These are phyloP conservation scores for Blastobotrys malaysiensis DNA, from an alignment of 1,139 yeast species.

Conservation along the genomic window DNA sequence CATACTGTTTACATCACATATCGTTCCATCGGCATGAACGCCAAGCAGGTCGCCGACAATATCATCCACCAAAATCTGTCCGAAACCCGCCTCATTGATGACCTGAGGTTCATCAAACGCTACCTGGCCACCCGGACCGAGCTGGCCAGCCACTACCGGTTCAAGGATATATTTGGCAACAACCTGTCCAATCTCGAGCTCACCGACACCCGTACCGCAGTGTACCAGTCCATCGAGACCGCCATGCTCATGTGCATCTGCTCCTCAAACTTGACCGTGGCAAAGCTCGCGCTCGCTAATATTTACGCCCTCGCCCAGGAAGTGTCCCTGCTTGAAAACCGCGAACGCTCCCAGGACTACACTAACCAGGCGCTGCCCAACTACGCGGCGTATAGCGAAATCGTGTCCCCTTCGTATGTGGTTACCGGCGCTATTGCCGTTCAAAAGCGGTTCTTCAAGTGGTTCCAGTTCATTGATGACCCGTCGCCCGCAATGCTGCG, in stretches of 20 bases:
- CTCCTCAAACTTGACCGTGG: conserved; percentile 54
- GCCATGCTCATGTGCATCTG: conserved; percentile 47
- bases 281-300: conserved; percentile 46
- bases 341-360: conserved; percentile 20
- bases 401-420: conserved; percentile 54
- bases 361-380: conserved; percentile 32
- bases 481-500: conserved; percentile 59
- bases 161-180: conserved; percentile 23
- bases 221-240: conserved; percentile 40
- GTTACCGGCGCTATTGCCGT: conserved; percentile 74
- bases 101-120: conserved; percentile 17
- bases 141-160: conserved; percentile 25
- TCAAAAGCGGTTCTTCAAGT: conserved; percentile 58
- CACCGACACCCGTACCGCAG: conserved; percentile 26
- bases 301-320: conserved; percentile 46
- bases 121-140: conserved; percentile 22
- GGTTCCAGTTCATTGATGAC: conserved; percentile 46
- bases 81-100: conserved; percentile 13
- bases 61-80: conserved; percentile 8
- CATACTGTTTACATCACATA: conserved; percentile 11
- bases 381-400: conserved; percentile 39
- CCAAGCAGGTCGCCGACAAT: conserved; percentile 10
- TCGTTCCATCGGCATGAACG: conserved; percentile 10
- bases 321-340: conserved; percentile 25
- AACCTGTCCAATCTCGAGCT: conserved; percentile 23